Percentiles rank a stretch among this genome's conserved stretches.
These are phyloP conservation scores for Ustilago cynodontis DNA, from an alignment of 1,284 basidiomycete species.

Conservation along the genomic window DNA sequence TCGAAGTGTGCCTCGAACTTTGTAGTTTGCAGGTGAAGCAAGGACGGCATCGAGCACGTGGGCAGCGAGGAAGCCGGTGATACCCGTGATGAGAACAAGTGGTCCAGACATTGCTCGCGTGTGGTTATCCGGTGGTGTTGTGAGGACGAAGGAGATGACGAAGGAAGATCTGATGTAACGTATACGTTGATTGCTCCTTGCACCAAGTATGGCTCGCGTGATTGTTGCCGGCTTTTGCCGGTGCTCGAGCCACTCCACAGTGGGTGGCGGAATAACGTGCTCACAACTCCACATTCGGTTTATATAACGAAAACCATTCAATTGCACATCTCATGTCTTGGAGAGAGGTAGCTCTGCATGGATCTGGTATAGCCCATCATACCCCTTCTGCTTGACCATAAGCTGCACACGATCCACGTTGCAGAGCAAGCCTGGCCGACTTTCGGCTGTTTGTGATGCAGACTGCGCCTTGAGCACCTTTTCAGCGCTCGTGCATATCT, in stretches of 20 bases:
- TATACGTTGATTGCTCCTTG: not conserved
- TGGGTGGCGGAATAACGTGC: not conserved
- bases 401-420: constrained; percentile 18
- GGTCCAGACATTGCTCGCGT: constrained; percentile 33
- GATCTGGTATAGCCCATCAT: constrained; percentile 10
- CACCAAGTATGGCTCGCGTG: not conserved
- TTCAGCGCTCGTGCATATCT: constrained; percentile 13
- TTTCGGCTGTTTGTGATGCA: not conserved
- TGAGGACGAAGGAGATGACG: not conserved
- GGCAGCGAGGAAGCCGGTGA: constrained; percentile 62
- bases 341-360: constrained; percentile 9
- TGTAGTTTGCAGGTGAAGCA: constrained; percentile 51
- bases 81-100: constrained; percentile 60
- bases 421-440: constrained; percentile 13
- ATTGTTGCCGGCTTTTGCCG: constrained; percentile 7
- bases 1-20: constrained; percentile 61
- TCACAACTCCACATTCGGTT: not conserved
- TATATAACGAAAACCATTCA: not conserved
- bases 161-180: not conserved
- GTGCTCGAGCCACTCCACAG: constrained; percentile 3
- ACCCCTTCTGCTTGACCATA: constrained; percentile 27
- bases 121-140: too few species aligned
- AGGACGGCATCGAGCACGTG: constrained; percentile 61
- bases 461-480: not conserved
- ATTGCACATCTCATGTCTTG: not conserved